Base-by-base conservation (phyloP, 2,329 filamentous ascomycete species). In the Rhynchosporium agropyri region DNA sequence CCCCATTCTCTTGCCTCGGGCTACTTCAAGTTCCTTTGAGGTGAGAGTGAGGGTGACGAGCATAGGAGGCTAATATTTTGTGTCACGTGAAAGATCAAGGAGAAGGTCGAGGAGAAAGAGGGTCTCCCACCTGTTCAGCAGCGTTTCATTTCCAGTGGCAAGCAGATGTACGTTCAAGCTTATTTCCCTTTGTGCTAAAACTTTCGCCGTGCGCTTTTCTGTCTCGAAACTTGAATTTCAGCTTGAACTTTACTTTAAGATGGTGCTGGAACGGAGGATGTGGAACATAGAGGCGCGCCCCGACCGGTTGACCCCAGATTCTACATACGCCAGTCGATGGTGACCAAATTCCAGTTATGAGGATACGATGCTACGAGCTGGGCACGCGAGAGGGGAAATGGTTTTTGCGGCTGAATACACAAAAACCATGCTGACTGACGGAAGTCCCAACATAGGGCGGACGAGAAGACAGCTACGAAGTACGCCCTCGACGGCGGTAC, bases 51-150 rank as follows among this genome's bases (percentile, higher is more conserved):
- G 20, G 20, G 20, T 20, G 20, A 20, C 20, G 20, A 20, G 20
- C 20, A 20, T 20, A 20, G 20, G 20, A 20, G 48, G 40, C 53
- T 56, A 38, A 58, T 20, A 20, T 26, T 45, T 40, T 46, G 29
- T 51, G 31, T 36, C 3, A 13, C 20, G 20, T 63, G 15, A 33
- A 96, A 93, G 77, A 98, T 99, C 83, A 99, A 99, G 84, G 95
- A 98, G 80, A 93, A 94, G 74, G 95, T 99, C 61, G 95, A 99
- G 79, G 95, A 99, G 81, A 98, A 98, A 80, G 95, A 98, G 76
- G 95, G 95, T 62, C 99, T 99, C 72, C 94, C 95, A 49, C 95
- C 95, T 0, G 92, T 95, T 20, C 95, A 99, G 79, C 95, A 99
- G 79, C 89, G 95, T 64, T 81, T 99, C 69, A 99, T 99, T 74